A percentile compares a stretch with the other conserved stretches of the same genome.
phyloP scores from a whole-genome alignment of 805 yeast species.

The Teunomyces aglyptinius region DNA sequence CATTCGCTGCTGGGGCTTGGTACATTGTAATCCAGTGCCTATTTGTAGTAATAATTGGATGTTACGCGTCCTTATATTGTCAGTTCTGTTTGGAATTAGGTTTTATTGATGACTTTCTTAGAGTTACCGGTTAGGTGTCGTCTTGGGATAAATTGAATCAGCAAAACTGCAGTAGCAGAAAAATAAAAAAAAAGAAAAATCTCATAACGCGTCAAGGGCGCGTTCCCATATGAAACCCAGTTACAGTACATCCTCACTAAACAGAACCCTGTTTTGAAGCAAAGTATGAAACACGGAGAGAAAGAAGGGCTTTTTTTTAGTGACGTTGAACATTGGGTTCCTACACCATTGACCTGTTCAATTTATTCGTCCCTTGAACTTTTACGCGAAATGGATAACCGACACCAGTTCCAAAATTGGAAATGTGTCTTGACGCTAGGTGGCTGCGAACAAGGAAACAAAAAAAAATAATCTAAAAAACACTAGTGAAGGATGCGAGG shows the following conservation, averaged over 20 bases:
- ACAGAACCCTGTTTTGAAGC: too few species aligned
- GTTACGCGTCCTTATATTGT: not conserved
- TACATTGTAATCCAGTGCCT: slow-evolving; percentile 4
- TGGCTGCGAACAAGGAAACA: not conserved
- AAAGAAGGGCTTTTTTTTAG: too few species aligned
- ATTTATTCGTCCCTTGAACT: too few species aligned
- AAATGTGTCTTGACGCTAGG: not conserved
- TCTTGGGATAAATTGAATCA: not conserved
- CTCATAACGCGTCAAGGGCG: slow-evolving; percentile 4
- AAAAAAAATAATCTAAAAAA: slow-evolving; percentile 11
- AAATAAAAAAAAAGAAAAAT: not conserved
- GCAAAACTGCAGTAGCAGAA: not conserved
- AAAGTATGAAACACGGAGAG: too few species aligned
- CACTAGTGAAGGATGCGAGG: slow-evolving; percentile 44
- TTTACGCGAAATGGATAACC: too few species aligned
- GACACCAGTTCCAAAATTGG: not conserved
- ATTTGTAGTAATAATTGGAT: not conserved
- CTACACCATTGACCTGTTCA: too few species aligned
- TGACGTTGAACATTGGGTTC: too few species aligned
- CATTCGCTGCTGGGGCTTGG: slow-evolving; percentile 6
- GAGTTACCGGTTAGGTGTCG: slow-evolving; percentile 1
- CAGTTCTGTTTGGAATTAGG: not conserved
- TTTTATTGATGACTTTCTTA: not conserved
- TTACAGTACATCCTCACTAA: not conserved
- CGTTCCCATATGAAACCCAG: slow-evolving; percentile 1